phyloP scores from a whole-genome alignment of 805 yeast species.

The Saccharomycopsis schoenii region DNA sequence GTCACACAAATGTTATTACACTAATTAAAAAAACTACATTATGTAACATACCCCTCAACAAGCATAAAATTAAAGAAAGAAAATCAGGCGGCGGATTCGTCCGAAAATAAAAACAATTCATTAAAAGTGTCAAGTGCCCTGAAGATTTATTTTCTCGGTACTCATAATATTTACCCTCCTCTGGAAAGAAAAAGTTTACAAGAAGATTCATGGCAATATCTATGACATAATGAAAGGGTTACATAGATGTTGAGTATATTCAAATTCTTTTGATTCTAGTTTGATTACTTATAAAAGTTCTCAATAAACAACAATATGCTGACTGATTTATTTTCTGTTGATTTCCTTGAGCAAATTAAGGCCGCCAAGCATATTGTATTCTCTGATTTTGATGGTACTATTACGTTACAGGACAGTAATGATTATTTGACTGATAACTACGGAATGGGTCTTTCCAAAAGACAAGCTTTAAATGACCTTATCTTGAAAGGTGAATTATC shows the following conservation, averaged over 20 bases:
- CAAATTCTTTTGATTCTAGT: not conserved
- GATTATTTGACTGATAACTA: constrained; percentile 81
- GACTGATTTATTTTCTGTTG: constrained; percentile 3
- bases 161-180: not conserved
- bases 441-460: constrained; percentile 70
- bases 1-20: too few species aligned
- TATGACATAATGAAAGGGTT: not conserved
- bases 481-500: constrained; percentile 58
- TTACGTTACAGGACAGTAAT: constrained; percentile 89
- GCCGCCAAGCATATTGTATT: constrained; percentile 49
- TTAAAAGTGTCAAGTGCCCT: not conserved
- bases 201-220: too few species aligned
- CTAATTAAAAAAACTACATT: too few species aligned
- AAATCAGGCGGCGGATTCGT: not conserved
- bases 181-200: too few species aligned
- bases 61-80: not conserved
- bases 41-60: too few species aligned
- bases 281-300: not conserved
- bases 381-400: constrained; percentile 98
- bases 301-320: not conserved
- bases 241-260: too few species aligned
- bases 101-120: not conserved
- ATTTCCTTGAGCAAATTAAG: constrained; percentile 6
- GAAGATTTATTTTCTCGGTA: not conserved
- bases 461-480: constrained; percentile 59